A percentile compares a stretch with the other conserved stretches of the same genome.
Conservation (phyloP, 208 protist genomes). For the Trypanosoma boissoni region DNA sequence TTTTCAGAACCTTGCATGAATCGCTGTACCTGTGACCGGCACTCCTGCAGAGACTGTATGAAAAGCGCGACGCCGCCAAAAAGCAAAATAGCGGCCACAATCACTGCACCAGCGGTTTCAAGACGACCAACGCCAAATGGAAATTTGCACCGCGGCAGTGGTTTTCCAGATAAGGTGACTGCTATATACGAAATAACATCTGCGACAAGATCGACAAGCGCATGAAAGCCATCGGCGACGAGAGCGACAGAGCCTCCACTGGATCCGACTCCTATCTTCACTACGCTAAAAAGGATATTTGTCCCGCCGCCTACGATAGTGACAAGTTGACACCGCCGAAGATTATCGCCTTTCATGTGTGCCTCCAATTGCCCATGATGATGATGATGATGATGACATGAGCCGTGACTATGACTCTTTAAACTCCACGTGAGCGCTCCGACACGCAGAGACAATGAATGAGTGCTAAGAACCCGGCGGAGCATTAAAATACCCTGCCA, state of each 20-base stretch:
- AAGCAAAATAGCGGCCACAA: constrained; percentile 75
- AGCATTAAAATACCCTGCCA: no score
- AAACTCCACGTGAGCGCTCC: no score
- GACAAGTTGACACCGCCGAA: constrained; percentile 68
- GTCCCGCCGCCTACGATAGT: constrained; percentile 62
- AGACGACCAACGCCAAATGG: constrained; percentile 83
- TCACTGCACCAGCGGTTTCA: constrained; percentile 76
- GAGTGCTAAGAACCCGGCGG: no score
- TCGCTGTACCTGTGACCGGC: constrained; percentile 23
- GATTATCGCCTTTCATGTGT: constrained; percentile 39
- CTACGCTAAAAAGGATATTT: constrained; percentile 77
- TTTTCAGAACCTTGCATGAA: not conserved
- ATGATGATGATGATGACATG: constrained; percentile 37
- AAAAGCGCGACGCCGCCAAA: constrained; percentile 76
- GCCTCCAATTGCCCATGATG: constrained; percentile 53
- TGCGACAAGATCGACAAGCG: constrained; percentile 77
- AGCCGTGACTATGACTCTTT: constrained; percentile 42
- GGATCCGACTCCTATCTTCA: constrained; percentile 69
- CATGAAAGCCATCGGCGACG: constrained; percentile 84
- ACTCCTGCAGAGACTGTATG: constrained; percentile 56
- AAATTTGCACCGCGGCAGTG: constrained; percentile 74
- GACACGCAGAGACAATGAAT: no score
- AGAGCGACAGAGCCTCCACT: constrained; percentile 82
- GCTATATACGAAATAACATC: constrained; percentile 78
- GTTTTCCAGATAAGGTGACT: constrained; percentile 55